Evolutionary conservation across 805 yeast genomes (phyloP).

Genomic region (Yamadazyma tumulicola): DNA sequence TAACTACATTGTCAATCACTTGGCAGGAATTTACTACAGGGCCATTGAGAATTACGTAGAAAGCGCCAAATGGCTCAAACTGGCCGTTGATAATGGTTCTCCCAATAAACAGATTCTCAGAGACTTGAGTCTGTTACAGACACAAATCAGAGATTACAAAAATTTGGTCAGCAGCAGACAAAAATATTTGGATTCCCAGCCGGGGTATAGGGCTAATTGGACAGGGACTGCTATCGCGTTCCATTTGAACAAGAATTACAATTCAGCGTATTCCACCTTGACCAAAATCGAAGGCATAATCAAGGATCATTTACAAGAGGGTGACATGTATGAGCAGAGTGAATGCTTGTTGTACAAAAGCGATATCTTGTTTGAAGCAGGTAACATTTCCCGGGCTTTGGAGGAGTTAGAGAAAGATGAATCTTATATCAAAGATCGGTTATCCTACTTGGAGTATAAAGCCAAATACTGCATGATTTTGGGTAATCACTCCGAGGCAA

Average conservation of each 20-base stretch:
- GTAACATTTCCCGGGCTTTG: conserved; percentile 63
- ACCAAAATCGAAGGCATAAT: conserved; percentile 72
- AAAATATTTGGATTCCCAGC: conserved; percentile 62
- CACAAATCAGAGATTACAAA: conserved; percentile 74
- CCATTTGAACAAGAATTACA: conserved; percentile 65
- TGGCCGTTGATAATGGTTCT: conserved; percentile 74
- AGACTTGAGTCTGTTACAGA: conserved; percentile 76
- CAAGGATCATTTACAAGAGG: conserved; percentile 60
- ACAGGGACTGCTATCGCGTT: conserved; percentile 83
- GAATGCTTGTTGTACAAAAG: conserved; percentile 78
- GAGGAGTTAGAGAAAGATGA: conserved; percentile 52
- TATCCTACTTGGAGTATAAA: conserved; percentile 59
- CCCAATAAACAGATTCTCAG: conserved; percentile 74
- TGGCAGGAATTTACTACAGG: conserved; percentile 81
- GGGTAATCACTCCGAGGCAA: conserved; percentile 60
- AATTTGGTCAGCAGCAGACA: conserved; percentile 61
- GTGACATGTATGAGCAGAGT: conserved; percentile 72
- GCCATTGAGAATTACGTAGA: conserved; percentile 64
- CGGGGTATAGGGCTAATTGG: conserved; percentile 90
- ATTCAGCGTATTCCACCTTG: conserved; percentile 68
- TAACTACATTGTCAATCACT: conserved; percentile 76
- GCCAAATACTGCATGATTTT: conserved; percentile 62
- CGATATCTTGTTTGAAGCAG: conserved; percentile 57
- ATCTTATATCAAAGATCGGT: conserved; percentile 50
- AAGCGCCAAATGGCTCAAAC: conserved; percentile 74